A percentile compares a stretch with the other conserved stretches of the same genome.
Evolutionary conservation across 2,329 filamentous ascomycete genomes (phyloP).

Genomic region (Septoria petroselini): DNA sequence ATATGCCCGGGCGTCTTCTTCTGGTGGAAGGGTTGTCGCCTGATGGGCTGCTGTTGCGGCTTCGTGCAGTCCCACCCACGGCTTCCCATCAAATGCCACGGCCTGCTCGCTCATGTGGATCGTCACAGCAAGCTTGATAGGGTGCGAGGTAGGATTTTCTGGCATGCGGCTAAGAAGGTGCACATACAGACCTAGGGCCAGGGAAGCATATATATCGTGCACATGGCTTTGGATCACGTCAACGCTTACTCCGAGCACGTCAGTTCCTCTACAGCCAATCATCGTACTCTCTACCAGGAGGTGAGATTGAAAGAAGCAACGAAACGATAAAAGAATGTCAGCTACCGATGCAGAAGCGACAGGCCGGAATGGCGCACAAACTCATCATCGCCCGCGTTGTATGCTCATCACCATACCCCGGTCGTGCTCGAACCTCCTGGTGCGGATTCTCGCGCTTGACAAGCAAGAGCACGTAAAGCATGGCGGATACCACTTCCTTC

Average conservation of each 20-base stretch:
- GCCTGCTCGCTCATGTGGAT: neutral
- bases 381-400: constrained; percentile 2
- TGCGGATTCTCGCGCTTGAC: constrained; percentile 2
- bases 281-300: neutral
- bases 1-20: neutral
- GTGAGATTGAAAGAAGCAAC: constrained; percentile 11
- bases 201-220: neutral
- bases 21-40: neutral
- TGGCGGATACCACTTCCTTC: constrained; percentile 9
- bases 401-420: constrained; percentile 15
- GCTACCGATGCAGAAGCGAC: constrained; percentile 6
- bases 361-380: constrained; percentile 1
- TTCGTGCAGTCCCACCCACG: neutral
- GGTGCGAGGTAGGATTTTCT: neutral
- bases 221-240: constrained; percentile 12
- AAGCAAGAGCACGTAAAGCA: constrained; percentile 8
- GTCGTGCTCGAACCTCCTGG: constrained; percentile 13
- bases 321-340: constrained; percentile 5
- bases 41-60: neutral
- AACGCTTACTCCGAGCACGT: constrained; percentile 10
- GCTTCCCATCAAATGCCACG: neutral
- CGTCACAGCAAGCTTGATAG: constrained; percentile 1
- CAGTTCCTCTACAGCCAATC: constrained; percentile 12
- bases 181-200: neutral
- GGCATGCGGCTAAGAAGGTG: constrained; percentile 3